Base-by-base conservation (phyloP, 2,329 filamentous ascomycete species). In the Claviceps fusiformis region DNA sequence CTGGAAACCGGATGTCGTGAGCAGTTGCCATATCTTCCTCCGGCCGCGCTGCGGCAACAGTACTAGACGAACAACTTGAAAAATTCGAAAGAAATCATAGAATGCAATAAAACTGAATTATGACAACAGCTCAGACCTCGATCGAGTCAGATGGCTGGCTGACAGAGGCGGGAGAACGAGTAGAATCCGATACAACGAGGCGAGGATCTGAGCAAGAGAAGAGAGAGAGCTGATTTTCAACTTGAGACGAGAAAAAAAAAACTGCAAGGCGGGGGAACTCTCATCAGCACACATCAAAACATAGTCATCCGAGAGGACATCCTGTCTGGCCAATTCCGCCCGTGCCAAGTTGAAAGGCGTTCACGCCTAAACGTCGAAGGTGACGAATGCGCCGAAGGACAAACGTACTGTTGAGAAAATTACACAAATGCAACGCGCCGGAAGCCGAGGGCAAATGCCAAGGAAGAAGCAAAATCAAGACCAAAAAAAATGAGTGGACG, bases 401-500 rank as follows among this genome's bases (percentile, higher is more conserved):
- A 15, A 33, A 56, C 54, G 49, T 58, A 50, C 43, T 51, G 41
- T 27, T 47, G 51, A 48, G 47, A 37, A 52, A 49, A 54, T 47
- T 47, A 56, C 33, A 46, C 44, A 54, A 58, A 58, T 56, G 54
- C 51, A 56, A 47, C 11, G 51, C 54, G 54, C 54, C 46, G 39
- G 29, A 54, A 58, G 52, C 41, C 41, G 43, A 54, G 51, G 52
- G 37, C 51, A 54, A 50, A 55, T 56, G 56, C 57, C 50, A 61
- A 61, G 57, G 58, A 61, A 61, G 62, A 63, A 60, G 58, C 59
- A 63, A 68, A 66, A 62, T 55, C 62, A 61, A 65, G 46, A 49
- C 53, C 60, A 61, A 60, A 70, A 61, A 60, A 70, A 71, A 78
- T 74, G 78, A 81, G 76, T 72, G 78, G 78, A 81, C 78, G 77